These are phyloP conservation scores for Neurospora intermedia DNA, from an alignment of 495 filamentous ascomycete genomes.

Conservation along the genomic window DNA sequence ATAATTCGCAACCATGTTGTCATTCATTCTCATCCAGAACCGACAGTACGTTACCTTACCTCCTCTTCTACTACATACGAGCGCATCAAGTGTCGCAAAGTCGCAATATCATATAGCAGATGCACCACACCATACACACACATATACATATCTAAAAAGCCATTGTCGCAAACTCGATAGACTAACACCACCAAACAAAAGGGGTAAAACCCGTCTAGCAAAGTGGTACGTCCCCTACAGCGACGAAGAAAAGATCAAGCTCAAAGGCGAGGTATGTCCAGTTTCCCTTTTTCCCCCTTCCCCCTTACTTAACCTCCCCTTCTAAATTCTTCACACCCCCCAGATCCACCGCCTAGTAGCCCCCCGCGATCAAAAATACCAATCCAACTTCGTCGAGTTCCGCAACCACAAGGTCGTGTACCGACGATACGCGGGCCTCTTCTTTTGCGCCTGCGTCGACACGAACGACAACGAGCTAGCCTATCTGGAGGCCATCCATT, in stretches of 20 bases:
- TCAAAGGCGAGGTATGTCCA: constrained; percentile 68
- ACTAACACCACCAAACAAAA: constrained; percentile 25
- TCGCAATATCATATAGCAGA: constrained; percentile 47
- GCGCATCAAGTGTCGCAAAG: constrained; percentile 99
- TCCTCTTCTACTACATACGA: constrained; percentile 40
- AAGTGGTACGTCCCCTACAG: constrained; percentile 99
- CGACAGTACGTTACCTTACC: constrained; percentile 55
- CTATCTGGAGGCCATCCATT: constrained; percentile 96
- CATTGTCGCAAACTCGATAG: no score
- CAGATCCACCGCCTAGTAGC: constrained; percentile 95
- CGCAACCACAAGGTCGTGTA: constrained; percentile 91
- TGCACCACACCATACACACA: no score
- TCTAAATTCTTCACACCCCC: not conserved
- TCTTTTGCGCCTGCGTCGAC: constrained; percentile 98
- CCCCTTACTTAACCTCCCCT: not conserved
- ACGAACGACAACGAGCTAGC: constrained; percentile 98
- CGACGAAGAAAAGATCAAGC: constrained; percentile 91
- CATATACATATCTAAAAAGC: no score
- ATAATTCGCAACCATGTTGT: constrained; percentile 45
- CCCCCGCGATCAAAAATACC: constrained; percentile 96
- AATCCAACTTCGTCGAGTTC: constrained; percentile 98
- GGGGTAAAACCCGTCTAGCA: constrained; percentile 95
- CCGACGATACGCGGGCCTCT: constrained; percentile 89
- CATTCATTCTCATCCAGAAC: constrained; percentile 95
- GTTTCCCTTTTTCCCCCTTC: not conserved